Conservation (phyloP, 2,329 filamentous ascomycete species). For the Teratosphaeriaceae sp. region DNA sequence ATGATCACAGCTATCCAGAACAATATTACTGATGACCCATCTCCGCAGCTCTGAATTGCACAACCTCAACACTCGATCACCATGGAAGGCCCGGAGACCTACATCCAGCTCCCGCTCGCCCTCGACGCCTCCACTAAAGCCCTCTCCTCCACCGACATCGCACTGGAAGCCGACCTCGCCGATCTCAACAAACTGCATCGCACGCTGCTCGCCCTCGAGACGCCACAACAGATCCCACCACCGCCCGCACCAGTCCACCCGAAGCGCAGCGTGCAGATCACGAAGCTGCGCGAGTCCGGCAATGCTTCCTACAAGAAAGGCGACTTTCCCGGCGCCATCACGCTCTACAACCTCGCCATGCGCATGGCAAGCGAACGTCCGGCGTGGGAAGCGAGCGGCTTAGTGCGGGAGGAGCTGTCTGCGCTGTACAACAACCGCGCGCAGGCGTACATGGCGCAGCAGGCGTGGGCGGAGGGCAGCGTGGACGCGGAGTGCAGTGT, state of each 20-base stretch:
- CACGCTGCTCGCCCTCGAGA: constrained; percentile 57
- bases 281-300: constrained; percentile 83
- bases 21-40: too few relatives aligned
- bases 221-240: constrained; percentile 62
- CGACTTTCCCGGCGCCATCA: constrained; percentile 66
- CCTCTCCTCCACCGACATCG: constrained; percentile 46
- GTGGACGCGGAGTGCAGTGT: constrained; percentile 83
- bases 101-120: constrained; percentile 72
- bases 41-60: not conserved
- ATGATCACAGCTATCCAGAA: not conserved
- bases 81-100: constrained; percentile 50
- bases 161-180: constrained; percentile 47
- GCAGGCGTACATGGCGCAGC: constrained; percentile 79
- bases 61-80: constrained; percentile 5
- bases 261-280: constrained; percentile 80
- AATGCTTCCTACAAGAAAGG: constrained; percentile 77
- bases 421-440: constrained; percentile 79
- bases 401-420: constrained; percentile 79
- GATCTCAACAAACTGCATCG: constrained; percentile 75
- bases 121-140: constrained; percentile 79
- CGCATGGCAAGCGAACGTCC: constrained; percentile 82
- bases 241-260: constrained; percentile 88
- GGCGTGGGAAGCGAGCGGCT: constrained; percentile 75
- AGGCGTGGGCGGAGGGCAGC: constrained; percentile 78
- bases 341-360: constrained; percentile 77